phyloP scores from a whole-genome alignment of 768 basidiomycete genomes.

The Leucosporidium creatinivorum region DNA sequence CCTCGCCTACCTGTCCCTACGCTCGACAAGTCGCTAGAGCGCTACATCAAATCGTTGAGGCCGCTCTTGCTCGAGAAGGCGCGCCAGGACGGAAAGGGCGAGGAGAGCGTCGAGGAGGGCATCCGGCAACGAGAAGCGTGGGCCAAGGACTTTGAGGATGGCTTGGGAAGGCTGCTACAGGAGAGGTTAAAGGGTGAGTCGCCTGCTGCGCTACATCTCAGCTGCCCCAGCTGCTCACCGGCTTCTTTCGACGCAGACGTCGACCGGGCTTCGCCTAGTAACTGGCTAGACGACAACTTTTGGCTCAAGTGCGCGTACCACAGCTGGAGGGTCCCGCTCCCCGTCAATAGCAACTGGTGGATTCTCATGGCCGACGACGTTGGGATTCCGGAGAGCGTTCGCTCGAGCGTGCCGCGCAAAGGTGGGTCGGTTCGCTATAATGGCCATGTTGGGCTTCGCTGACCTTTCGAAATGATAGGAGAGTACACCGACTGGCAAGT shows the following conservation, averaged over 20 bases:
- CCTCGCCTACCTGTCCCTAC: slow-evolving; percentile 77
- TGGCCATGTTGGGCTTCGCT: neutral
- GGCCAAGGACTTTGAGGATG: slow-evolving; percentile 63
- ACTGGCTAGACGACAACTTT: slow-evolving; percentile 91
- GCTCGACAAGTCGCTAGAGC: slow-evolving; percentile 63
- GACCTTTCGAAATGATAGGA: slow-evolving; percentile 19
- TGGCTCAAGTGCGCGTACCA: slow-evolving; percentile 85
- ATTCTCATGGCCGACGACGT: slow-evolving; percentile 71
- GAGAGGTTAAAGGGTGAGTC: slow-evolving; percentile 63
- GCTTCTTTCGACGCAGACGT: slow-evolving; percentile 51
- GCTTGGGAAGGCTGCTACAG: slow-evolving; percentile 63
- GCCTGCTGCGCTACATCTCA: neutral
- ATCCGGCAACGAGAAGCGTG: slow-evolving; percentile 53
- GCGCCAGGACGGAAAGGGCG: slow-evolving; percentile 41
- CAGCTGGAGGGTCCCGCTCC: slow-evolving; percentile 74
- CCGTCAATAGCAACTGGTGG: slow-evolving; percentile 97
- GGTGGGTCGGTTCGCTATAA: slow-evolving; percentile 4
- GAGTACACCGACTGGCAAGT: slow-evolving; percentile 72
- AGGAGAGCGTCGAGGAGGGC: slow-evolving; percentile 47
- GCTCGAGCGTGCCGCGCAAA: slow-evolving; percentile 16
- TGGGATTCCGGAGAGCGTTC: slow-evolving; percentile 48
- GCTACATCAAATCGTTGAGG: slow-evolving; percentile 67
- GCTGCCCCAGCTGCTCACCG: neutral
- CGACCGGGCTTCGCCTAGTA: slow-evolving; percentile 71
- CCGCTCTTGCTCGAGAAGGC: slow-evolving; percentile 75